These are phyloP conservation scores for Combretum micranthum DNA, from an alignment of 345 rosid species.

Conservation along the genomic window DNA sequence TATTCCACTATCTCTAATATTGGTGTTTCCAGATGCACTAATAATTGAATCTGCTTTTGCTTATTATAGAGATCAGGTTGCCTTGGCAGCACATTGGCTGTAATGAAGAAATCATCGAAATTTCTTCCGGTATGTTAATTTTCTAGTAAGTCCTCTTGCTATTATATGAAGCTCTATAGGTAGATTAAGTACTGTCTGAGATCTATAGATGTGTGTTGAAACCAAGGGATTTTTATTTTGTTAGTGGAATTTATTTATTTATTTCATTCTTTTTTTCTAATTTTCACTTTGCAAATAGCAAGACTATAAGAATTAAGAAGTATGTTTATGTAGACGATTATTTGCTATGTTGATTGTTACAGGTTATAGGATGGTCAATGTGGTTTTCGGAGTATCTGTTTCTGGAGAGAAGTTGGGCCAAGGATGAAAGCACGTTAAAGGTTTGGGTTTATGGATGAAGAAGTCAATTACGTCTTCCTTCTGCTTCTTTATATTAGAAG, in stretches of 20 bases:
- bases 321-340: too few relatives aligned
- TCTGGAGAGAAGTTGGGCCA: constrained; percentile 89
- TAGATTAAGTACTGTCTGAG: neutral
- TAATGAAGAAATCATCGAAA: constrained; percentile 93
- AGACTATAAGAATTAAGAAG: too few relatives aligned
- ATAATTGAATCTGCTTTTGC: constrained; percentile 5
- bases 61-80: constrained; percentile 81
- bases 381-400: constrained; percentile 98
- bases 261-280: neutral
- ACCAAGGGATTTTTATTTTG: too few relatives aligned
- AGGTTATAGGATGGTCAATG: constrained; percentile 99
- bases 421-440: constrained; percentile 80
- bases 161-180: neutral
- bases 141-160: neutral
- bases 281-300: too few relatives aligned
- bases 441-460: constrained; percentile 15
- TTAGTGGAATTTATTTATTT: neutral
- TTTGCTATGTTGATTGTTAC: constrained; percentile 10
- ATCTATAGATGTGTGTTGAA: neutral
- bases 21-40: too few relatives aligned
- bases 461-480: neutral
- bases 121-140: constrained; percentile 70
- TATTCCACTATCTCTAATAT: neutral
- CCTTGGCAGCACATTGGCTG: constrained; percentile 85
- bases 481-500: neutral